Evolutionary conservation across 2,329 filamentous ascomycete species (phyloP).

Genomic region (Lachnellula hyalina): DNA sequence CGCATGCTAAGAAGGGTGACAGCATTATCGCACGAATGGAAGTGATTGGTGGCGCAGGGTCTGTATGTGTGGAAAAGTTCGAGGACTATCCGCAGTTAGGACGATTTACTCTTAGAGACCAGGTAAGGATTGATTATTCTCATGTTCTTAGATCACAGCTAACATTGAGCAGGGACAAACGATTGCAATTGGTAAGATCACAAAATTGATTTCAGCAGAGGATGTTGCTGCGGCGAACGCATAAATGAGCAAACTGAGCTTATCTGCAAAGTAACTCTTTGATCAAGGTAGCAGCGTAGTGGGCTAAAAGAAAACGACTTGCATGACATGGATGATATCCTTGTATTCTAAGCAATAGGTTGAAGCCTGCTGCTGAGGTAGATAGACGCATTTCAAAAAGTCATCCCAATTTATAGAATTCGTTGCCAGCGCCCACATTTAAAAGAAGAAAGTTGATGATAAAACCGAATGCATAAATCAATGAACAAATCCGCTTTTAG

Average conservation of each 20-base stretch:
- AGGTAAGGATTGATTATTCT: conserved; percentile 48
- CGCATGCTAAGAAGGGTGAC: conserved; percentile 76
- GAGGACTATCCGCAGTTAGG: conserved; percentile 95
- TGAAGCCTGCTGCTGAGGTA: too few relatives aligned
- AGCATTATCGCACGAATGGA: conserved; percentile 91
- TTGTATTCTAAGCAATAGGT: too few relatives aligned
- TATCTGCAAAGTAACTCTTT: neutral
- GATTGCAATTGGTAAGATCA: conserved; percentile 99
- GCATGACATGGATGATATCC: neutral
- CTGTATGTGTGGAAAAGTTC: conserved; percentile 89
- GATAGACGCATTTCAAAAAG: too few relatives aligned
- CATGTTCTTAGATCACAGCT: conserved; percentile 11
- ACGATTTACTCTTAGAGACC: conserved; percentile 82
- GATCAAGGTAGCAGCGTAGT: neutral
- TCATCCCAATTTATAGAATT: too few relatives aligned
- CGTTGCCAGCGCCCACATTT: too few relatives aligned
- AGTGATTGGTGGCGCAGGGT: conserved; percentile 76
- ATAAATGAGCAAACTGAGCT: conserved; percentile 9
- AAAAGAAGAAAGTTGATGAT: too few relatives aligned
- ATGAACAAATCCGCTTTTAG: too few relatives aligned
- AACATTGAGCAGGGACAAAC: conserved; percentile 73
- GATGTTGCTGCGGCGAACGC: conserved; percentile 8
- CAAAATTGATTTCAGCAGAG: conserved; percentile 63
- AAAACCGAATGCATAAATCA: too few relatives aligned
- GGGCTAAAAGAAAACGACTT: conserved; percentile 3